Percentiles rank a stretch among this genome's conserved stretches.
Conservation (phyloP, 2,329 filamentous ascomycete species). For the Periconia sp. region DNA sequence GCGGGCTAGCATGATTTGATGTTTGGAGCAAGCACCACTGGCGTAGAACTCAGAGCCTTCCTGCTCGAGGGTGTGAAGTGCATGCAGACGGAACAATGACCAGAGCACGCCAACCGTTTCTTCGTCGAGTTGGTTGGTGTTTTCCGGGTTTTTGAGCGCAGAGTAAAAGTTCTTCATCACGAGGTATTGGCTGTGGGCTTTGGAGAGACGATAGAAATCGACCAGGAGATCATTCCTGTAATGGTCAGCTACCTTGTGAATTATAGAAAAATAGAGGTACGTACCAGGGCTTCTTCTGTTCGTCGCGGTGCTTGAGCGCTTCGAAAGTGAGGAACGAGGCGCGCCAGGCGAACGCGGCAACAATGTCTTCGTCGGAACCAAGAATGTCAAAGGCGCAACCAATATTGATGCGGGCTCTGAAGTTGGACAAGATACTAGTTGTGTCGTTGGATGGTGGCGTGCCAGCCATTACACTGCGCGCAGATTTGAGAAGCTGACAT, state of each 20-base stretch:
- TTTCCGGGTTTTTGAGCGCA: slow-evolving; percentile 59
- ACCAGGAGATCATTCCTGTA: slow-evolving; percentile 72
- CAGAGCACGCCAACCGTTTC: slow-evolving; percentile 62
- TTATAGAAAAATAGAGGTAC: background rate
- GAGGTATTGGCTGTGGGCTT: slow-evolving; percentile 75
- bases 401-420: slow-evolving; percentile 66
- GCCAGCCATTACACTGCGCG: slow-evolving; percentile 67
- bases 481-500: slow-evolving; percentile 67
- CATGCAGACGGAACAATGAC: slow-evolving; percentile 67
- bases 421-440: slow-evolving; percentile 65
- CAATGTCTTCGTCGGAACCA: slow-evolving; percentile 69
- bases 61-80: slow-evolving; percentile 67
- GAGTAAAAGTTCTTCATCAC: slow-evolving; percentile 80
- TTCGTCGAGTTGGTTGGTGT: slow-evolving; percentile 57
- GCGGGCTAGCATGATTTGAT: slow-evolving; percentile 70
- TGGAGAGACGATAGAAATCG: slow-evolving; percentile 74
- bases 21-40: slow-evolving; percentile 67
- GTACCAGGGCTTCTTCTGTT: slow-evolving; percentile 67
- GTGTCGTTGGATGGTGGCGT: slow-evolving; percentile 69
- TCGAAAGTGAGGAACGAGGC: slow-evolving; percentile 75
- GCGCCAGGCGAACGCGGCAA: slow-evolving; percentile 75
- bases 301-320: slow-evolving; percentile 71
- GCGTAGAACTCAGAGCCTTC: slow-evolving; percentile 74
- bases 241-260: background rate
- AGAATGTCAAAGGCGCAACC: slow-evolving; percentile 75